Percentiles rank a stretch among this genome's conserved stretches.
Evolutionary conservation across 306 rosid genomes (phyloP).

Genomic region (Quercus cerris): DNA sequence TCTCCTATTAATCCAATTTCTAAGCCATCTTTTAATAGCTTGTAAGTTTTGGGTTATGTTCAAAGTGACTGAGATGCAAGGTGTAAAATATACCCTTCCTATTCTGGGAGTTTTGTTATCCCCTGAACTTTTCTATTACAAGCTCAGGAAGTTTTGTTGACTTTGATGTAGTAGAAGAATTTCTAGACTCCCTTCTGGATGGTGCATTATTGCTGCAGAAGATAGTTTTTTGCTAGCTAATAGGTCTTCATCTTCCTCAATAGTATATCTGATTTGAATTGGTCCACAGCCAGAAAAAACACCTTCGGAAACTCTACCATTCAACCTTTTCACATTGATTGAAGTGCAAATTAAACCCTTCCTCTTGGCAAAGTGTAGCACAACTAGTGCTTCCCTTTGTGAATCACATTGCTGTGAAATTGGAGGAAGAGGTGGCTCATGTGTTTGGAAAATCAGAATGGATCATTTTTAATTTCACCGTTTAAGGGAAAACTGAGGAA

Average conservation of each 20-base stretch:
- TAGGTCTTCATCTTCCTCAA: conserved; percentile 27
- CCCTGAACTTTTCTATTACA: conserved; percentile 7
- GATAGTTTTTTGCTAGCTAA: conserved; percentile 10
- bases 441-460: too few species aligned
- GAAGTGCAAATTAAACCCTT: conserved; percentile 20
- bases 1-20: conserved; percentile 21
- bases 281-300: conserved; percentile 16
- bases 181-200: conserved; percentile 6
- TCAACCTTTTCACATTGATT: conserved; percentile 37
- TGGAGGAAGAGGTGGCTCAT: too few species aligned
- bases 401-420: conserved; percentile 39
- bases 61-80: conserved; percentile 33
- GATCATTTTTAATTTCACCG: too few species aligned
- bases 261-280: conserved; percentile 12
- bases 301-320: conserved; percentile 12
- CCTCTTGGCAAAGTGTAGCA: conserved; percentile 44
- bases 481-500: too few species aligned
- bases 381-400: conserved; percentile 19
- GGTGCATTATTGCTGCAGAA: background rate
- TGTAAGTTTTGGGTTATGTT: conserved; percentile 25
- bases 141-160: background rate
- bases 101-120: conserved; percentile 5
- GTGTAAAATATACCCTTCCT: conserved; percentile 6
- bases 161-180: background rate
- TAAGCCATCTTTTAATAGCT: conserved; percentile 6